Base-by-base conservation (phyloP, 2,329 filamentous ascomycete genomes). In the Pseudocercospora cruenta region DNA sequence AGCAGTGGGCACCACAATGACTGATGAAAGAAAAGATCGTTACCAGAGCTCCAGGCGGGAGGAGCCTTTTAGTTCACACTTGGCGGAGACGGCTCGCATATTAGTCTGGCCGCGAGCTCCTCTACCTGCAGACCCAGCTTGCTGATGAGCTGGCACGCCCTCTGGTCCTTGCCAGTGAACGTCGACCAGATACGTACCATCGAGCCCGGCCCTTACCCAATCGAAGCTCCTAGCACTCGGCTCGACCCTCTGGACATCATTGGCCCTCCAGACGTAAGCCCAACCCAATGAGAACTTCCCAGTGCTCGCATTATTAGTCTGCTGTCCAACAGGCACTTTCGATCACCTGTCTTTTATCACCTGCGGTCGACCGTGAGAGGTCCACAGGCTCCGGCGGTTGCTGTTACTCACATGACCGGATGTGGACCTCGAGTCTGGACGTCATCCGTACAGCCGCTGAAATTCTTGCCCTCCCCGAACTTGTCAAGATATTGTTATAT, bases 381-480 rank as follows among this genome's bases (percentile, higher is more conserved):
- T 66, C 66, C 68, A 61, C 68, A 53, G 24, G 28, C 58, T 26
- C 60, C 70, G 60, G 62, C 67, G 64, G 60, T 57, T 22, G 60
- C 57, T 58, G 57, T 43, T 33, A 62, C 60, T 69, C 69, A 71
- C 67, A 67, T 69, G 69, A 71, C 67, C 61, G 54, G 19, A 28
- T 21, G 16, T 51, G 58, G 22, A 58, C 53, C 45, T 58, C 49
- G 39, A 57, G 24, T 57, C 62, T 67, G 65, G 60, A 68, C 68
- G 64, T 68, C 66, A 70, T 62, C 60, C 62, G 60, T 60, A 59
- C 33, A 62, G 47, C 60, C 62, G 63, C 65, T 47, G 36, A 54
- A 51, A 31, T 36, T 36, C 58, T 62, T 62, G 64, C 61, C 22
- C 63, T 64, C 60, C 21, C 49, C 24, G 28, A 58, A 24, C 49